These are phyloP conservation scores for Climacium dendroides DNA, from an alignment of 225 moss, liverwort and hornwort species.

Conservation along the genomic window DNA sequence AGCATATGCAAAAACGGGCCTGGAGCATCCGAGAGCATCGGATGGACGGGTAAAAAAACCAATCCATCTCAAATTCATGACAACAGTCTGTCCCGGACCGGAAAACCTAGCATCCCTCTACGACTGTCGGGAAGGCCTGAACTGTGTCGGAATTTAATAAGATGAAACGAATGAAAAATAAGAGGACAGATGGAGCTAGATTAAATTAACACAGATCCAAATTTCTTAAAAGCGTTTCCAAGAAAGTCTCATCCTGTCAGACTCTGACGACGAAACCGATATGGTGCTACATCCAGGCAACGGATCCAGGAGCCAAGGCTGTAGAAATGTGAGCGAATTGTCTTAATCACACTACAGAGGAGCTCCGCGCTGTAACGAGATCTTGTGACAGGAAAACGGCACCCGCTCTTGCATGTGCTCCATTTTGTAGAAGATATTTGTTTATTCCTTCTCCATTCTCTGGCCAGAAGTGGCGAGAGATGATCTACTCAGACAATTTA, in stretches of 20 bases:
- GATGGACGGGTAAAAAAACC: not conserved
- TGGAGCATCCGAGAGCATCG: not conserved
- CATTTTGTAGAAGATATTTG: too few species aligned
- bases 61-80: not conserved
- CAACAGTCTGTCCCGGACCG: not conserved
- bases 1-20: not conserved
- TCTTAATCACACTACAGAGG: not conserved
- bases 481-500: not conserved
- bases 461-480: not conserved
- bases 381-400: not conserved
- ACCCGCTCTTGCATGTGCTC: not conserved
- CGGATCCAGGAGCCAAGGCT: not conserved
- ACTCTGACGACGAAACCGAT: not conserved
- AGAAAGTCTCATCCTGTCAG: not conserved
- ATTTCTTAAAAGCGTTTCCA: not conserved
- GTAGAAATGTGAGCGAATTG: not conserved
- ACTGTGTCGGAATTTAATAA: not conserved
- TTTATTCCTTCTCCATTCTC: too few species aligned
- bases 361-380: not conserved
- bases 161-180: not conserved
- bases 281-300: not conserved
- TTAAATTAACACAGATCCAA: not conserved
- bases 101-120: not conserved
- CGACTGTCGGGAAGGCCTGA: not conserved
- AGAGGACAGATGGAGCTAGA: not conserved